phyloP scores from a whole-genome alignment of 352 stramenopile species.

The Phytophthora europaea region DNA sequence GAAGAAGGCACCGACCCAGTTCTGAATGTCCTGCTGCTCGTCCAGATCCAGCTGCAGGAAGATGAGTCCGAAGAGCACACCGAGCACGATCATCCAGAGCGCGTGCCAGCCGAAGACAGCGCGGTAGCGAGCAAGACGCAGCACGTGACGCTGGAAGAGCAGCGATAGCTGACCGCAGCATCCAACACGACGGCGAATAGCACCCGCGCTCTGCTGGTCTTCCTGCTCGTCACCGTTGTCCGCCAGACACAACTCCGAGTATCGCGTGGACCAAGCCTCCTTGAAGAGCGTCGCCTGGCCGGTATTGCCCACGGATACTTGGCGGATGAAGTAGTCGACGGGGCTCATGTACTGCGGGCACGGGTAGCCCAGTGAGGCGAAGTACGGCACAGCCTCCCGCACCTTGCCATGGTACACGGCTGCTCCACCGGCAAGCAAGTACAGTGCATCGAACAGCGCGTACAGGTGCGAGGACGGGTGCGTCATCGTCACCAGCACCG shows the following conservation, averaged over 20 bases:
- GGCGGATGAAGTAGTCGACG: slow-evolving; percentile 73
- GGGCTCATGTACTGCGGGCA: slow-evolving; percentile 73
- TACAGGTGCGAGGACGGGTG: slow-evolving; percentile 81
- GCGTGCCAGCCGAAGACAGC: slow-evolving; percentile 49
- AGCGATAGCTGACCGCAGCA: slow-evolving; percentile 49
- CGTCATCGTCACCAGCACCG: slow-evolving; percentile 91
- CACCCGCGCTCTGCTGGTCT: neutral
- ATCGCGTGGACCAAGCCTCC: slow-evolving; percentile 47
- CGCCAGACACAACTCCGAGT: slow-evolving; percentile 27
- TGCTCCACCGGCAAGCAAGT: slow-evolving; percentile 60
- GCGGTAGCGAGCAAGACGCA: slow-evolving; percentile 49
- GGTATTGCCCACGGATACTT: slow-evolving; percentile 44
- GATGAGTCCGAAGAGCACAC: slow-evolving; percentile 54
- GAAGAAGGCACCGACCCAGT: slow-evolving; percentile 60
- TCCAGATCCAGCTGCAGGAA: slow-evolving; percentile 55
- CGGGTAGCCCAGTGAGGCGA: slow-evolving; percentile 55
- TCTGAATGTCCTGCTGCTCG: slow-evolving; percentile 53
- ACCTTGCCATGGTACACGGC: slow-evolving; percentile 71
- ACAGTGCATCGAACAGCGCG: slow-evolving; percentile 65
- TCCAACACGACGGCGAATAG: slow-evolving; percentile 17
- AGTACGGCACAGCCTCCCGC: slow-evolving; percentile 62
- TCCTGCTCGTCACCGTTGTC: slow-evolving; percentile 14
- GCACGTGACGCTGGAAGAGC: slow-evolving; percentile 53
- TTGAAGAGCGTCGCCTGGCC: slow-evolving; percentile 49
- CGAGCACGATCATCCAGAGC: slow-evolving; percentile 49